Evolutionary conservation across 2,329 filamentous ascomycete species (phyloP).

Genomic region (Arthrobotrys megalospora): DNA sequence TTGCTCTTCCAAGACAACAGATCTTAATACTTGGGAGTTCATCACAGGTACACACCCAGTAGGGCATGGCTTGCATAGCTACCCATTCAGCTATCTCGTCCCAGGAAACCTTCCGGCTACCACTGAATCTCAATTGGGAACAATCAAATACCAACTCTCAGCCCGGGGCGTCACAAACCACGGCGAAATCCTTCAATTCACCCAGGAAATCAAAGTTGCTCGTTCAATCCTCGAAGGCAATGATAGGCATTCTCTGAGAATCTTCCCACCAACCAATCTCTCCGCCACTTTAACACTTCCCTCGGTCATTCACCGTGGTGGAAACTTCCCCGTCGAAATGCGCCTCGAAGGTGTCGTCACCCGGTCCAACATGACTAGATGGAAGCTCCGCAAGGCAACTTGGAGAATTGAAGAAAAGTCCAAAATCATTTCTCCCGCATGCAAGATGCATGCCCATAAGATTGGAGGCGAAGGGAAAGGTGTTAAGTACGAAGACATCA

Average conservation of each 20-base stretch:
- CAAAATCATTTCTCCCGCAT: slow-evolving; percentile 83
- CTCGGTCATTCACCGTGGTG: slow-evolving; percentile 87
- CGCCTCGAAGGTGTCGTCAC: slow-evolving; percentile 88
- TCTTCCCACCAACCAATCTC: slow-evolving; percentile 96
- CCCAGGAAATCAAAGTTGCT: slow-evolving; percentile 79
- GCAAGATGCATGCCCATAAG: slow-evolving; percentile 80
- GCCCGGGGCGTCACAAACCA: slow-evolving; percentile 76
- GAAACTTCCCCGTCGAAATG: slow-evolving; percentile 83
- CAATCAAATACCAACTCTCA: slow-evolving; percentile 83
- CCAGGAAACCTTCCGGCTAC: slow-evolving; percentile 88
- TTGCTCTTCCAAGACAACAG: slow-evolving; percentile 79
- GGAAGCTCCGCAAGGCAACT: slow-evolving; percentile 90
- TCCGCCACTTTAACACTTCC: slow-evolving; percentile 86
- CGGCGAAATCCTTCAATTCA: slow-evolving; percentile 76
- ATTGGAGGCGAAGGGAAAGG: slow-evolving; percentile 79
- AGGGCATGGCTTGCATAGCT: slow-evolving; percentile 77
- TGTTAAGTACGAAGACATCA: slow-evolving; percentile 79
- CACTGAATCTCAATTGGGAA: slow-evolving; percentile 80
- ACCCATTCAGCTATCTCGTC: slow-evolving; percentile 90
- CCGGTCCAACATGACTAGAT: slow-evolving; percentile 81
- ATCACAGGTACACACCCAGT: slow-evolving; percentile 71
- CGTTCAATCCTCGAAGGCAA: slow-evolving; percentile 83
- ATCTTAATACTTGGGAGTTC: slow-evolving; percentile 85
- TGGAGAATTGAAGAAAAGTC: slow-evolving; percentile 94
- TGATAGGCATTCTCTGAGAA: slow-evolving; percentile 89